A percentile compares a stretch with the other conserved stretches of the same genome.
These are phyloP conservation scores for Leccinellum albellum DNA, from an alignment of 768 basidiomycete species.

Conservation along the genomic window DNA sequence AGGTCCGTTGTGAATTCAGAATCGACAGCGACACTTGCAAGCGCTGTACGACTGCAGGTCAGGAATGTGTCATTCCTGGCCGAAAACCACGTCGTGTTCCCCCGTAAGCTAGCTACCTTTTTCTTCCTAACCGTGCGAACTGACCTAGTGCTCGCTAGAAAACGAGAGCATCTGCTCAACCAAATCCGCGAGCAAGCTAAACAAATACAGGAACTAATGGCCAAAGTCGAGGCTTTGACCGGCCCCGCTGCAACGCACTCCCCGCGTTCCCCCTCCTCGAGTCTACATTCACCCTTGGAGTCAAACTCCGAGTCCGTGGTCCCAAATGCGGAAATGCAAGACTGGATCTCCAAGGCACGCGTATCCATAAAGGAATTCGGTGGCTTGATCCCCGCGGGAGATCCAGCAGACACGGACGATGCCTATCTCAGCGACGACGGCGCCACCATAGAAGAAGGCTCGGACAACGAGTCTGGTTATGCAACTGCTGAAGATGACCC, in stretches of 20 bases:
- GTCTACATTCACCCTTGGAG: conserved; percentile 27
- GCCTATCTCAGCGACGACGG: conserved; percentile 37
- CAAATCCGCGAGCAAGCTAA: conserved; percentile 73
- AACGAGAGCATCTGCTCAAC: conserved; percentile 75
- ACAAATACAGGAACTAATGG: conserved; percentile 70
- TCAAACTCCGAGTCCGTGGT: conserved; percentile 28
- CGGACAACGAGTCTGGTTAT: conserved; percentile 37
- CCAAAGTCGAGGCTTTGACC: conserved; percentile 53
- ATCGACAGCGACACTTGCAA: conserved; percentile 71
- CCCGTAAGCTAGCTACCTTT: conserved; percentile 48
- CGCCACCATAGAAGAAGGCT: conserved; percentile 26
- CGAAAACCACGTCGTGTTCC: conserved; percentile 75
- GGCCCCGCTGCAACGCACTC: conserved; percentile 28
- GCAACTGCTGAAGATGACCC: conserved; percentile 24
- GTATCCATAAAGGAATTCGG: conserved; percentile 67
- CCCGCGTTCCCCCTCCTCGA: conserved; percentile 33
- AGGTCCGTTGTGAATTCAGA: conserved; percentile 77
- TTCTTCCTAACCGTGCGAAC: neutral
- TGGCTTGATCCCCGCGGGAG: conserved; percentile 60
- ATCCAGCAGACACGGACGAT: conserved; percentile 48
- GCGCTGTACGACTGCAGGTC: conserved; percentile 65
- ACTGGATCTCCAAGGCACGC: conserved; percentile 76
- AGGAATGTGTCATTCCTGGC: conserved; percentile 80
- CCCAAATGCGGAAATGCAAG: conserved; percentile 55
- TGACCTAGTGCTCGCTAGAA: conserved; percentile 39